Evolutionary conservation across 331 rosid species (phyloP), one percentile per base, ranked within the genome.

Genomic region (Dryas integrifolia): DNA sequence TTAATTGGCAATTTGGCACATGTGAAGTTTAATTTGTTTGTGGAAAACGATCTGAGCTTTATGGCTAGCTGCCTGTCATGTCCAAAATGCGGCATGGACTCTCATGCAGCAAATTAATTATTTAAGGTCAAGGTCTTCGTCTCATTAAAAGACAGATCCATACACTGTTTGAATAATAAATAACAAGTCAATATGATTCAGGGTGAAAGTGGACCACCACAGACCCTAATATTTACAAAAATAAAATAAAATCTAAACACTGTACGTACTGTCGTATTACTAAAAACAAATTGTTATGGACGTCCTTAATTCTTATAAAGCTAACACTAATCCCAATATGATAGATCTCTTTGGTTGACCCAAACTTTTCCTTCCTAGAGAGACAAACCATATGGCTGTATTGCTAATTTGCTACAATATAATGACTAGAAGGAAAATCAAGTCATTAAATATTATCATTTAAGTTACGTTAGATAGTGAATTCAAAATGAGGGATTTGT

Each of bases 101-200:
- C 43, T 14, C 24, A 70, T 70, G 74, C 74, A 43, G 24, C 65
- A 2, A 56, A 40, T 69, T 21, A 69, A 40, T 69, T 21, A 69
- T 40, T 7, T 2, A 43, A 6, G 50, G 2, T 24, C 13, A 70
- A 41, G 26, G 64, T 70, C 65, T 43, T 7, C 53, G 5, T 21
- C 43, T 5, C 45, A 51, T 44, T 3, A 12, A 4, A 69, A 69
- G 16, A n/a, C 61, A 50, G 14, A 9, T 9, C 62, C 62, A 9
- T 39, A 6, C 21, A 14, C 49, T 62, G 35, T 30, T 8, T 40
- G 48, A 40, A 40, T 40, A 62, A 39, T 40, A 41, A 13, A 30
- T 30, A 30, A 30, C 49, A 40, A 39, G 11, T 50, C 59, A 43
- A 15, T 49, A 49, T 12, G 7, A 49, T 49, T 49, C 1, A 30